Percentiles rank a stretch among this genome's conserved stretches.
phyloP scores from a whole-genome alignment of 306 rosid genomes.

The Datisca glomerata region DNA sequence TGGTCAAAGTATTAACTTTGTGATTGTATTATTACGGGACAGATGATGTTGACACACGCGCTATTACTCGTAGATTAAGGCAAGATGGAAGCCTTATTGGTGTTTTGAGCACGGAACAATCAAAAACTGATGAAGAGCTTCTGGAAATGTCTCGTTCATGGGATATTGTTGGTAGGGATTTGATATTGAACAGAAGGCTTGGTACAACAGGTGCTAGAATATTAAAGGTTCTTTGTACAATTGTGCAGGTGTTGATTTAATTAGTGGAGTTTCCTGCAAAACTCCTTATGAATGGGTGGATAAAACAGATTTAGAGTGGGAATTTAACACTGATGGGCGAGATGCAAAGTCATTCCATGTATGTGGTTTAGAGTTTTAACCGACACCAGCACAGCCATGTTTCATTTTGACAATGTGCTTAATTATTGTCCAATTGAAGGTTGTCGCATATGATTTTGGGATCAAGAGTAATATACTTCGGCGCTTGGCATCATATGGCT shows the following conservation, averaged over 20 bases:
- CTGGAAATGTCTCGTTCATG: conserved; percentile 70
- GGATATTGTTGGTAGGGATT: conserved; percentile 85
- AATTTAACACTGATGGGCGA: conserved; percentile 28
- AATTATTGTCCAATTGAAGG: conserved; percentile 32
- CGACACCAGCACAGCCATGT: neutral
- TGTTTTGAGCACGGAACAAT: conserved; percentile 75
- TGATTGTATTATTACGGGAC: conserved; percentile 22
- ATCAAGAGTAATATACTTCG: conserved; percentile 87
- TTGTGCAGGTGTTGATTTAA: conserved; percentile 69
- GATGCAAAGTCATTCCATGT: conserved; percentile 50
- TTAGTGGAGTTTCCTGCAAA: conserved; percentile 88
- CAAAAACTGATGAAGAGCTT: conserved; percentile 74
- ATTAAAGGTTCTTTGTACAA: conserved; percentile 11
- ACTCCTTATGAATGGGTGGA: conserved; percentile 77
- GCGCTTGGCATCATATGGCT: conserved; percentile 80
- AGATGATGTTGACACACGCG: conserved; percentile 95
- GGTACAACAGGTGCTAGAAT: conserved; percentile 5
- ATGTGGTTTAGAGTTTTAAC: conserved; percentile 11
- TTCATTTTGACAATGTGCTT: neutral
- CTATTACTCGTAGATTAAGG: conserved; percentile 83
- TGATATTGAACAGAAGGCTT: neutral
- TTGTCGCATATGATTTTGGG: conserved; percentile 94
- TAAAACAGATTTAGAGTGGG: conserved; percentile 57
- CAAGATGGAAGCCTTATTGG: conserved; percentile 96
- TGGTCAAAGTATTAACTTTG: neutral